Conservation (phyloP, 306 rosid genomes). For the Luffa acutangula region DNA sequence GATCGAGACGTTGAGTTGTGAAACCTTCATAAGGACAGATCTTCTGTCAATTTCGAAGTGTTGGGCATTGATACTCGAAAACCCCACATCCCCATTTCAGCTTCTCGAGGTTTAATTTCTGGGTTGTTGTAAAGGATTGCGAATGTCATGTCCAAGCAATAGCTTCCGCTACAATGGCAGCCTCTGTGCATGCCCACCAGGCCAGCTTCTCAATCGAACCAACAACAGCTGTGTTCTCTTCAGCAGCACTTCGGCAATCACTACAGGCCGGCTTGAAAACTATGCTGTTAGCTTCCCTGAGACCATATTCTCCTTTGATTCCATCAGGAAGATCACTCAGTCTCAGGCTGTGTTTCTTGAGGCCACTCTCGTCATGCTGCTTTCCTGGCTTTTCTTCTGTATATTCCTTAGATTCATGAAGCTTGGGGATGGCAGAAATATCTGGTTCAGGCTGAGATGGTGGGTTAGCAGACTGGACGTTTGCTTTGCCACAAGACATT, state of each 20-base stretch:
- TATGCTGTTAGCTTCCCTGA: slow-evolving; percentile 45
- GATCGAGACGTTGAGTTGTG: not conserved
- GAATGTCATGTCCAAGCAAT: slow-evolving; percentile 61
- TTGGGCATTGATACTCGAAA: not conserved
- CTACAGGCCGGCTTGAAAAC: slow-evolving; percentile 39
- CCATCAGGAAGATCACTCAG: slow-evolving; percentile 78
- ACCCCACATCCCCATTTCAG: not conserved
- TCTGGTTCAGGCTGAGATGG: slow-evolving; percentile 84
- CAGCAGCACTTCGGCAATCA: slow-evolving; percentile 26
- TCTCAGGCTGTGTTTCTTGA: slow-evolving; percentile 95
- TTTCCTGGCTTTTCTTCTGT: slow-evolving; percentile 73
- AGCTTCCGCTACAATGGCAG: slow-evolving; percentile 52
- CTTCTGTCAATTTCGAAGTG: not conserved
- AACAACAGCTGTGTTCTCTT: slow-evolving; percentile 39
- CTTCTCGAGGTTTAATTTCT: not conserved
- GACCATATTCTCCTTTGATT: slow-evolving; percentile 51
- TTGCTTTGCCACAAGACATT: slow-evolving; percentile 86
- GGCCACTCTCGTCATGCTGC: slow-evolving; percentile 60
- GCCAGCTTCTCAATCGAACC: slow-evolving; percentile 30
- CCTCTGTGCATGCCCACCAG: slow-evolving; percentile 72
- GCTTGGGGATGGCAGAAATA: slow-evolving; percentile 52
- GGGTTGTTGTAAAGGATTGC: slow-evolving; percentile 2
- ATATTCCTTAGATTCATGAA: slow-evolving; percentile 49
- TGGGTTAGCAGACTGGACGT: slow-evolving; percentile 78
- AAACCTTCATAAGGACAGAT: not conserved